A percentile compares a stretch with the other conserved stretches of the same genome.
Conservation (phyloP, 441 rosid species). For the Brassica hybrid region DNA sequence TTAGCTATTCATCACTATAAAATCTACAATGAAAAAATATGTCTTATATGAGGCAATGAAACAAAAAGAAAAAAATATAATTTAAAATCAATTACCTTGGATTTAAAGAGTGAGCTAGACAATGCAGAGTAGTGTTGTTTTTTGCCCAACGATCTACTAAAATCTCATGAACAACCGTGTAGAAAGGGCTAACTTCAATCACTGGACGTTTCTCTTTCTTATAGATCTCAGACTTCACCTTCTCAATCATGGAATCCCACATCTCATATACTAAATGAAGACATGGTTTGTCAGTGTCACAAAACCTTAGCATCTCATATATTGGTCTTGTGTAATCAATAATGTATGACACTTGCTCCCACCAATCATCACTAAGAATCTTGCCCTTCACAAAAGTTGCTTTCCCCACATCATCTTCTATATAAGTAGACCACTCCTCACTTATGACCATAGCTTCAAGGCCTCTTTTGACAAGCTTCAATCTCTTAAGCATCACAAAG, state of each 20-base stretch:
- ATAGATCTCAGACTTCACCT: not conserved
- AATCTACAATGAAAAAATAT: not conserved
- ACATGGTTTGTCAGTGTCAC: too few species aligned
- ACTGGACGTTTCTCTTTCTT: not conserved
- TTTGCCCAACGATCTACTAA: not conserved
- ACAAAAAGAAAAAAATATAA: not conserved
- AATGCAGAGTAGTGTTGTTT: not conserved
- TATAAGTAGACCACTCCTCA: not conserved
- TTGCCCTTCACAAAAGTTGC: not conserved
- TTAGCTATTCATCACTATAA: constrained; percentile 1
- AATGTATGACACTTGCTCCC: too few species aligned
- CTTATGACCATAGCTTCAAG: not conserved
- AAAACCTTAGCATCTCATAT: too few species aligned
- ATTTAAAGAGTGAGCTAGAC: too few species aligned
- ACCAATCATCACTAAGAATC: not conserved
- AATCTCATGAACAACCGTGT: not conserved
- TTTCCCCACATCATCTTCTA: not conserved
- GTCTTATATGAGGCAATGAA: not conserved
- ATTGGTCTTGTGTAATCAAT: too few species aligned
- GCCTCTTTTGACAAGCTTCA: too few species aligned
- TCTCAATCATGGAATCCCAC: too few species aligned
- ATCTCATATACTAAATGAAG: too few species aligned
- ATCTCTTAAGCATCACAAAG: not conserved
- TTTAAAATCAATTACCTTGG: not conserved
- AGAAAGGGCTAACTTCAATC: not conserved